phyloP scores from a whole-genome alignment of 352 stramenopile genomes.

The Phytophthora idaei region DNA sequence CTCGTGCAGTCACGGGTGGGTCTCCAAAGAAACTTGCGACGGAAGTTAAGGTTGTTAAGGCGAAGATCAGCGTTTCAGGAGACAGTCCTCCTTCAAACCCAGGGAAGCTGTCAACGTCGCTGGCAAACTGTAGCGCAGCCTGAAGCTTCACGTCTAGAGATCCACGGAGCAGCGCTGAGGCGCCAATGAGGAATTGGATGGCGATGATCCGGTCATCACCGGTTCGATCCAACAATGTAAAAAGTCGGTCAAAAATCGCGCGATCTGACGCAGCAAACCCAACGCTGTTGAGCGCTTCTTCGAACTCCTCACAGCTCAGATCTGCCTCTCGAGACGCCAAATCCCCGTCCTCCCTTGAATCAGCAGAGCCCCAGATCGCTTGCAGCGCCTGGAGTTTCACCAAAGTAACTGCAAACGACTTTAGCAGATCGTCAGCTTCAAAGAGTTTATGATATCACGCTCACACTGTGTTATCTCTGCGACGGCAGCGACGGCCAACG shows the following conservation, averaged over 20 bases:
- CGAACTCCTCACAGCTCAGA: constrained; percentile 43
- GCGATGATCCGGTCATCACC: constrained; percentile 56
- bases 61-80: constrained; percentile 46
- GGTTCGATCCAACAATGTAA: constrained; percentile 66
- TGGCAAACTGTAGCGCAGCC: constrained; percentile 35
- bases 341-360: background rate
- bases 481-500: constrained; percentile 55
- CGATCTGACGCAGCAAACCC: constrained; percentile 52
- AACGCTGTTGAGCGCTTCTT: constrained; percentile 43
- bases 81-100: constrained; percentile 9
- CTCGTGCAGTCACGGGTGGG: constrained; percentile 38
- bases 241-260: constrained; percentile 59
- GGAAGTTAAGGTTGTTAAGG: constrained; percentile 49
- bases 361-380: constrained; percentile 20
- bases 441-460: constrained; percentile 5
- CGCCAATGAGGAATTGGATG: constrained; percentile 51
- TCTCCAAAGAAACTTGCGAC: constrained; percentile 68
- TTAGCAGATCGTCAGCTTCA: background rate
- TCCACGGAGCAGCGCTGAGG: constrained; percentile 48
- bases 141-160: constrained; percentile 51
- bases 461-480: constrained; percentile 64
- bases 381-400: constrained; percentile 45
- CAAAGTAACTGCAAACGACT: constrained; percentile 39
- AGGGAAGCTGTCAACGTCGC: constrained; percentile 4
- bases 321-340: constrained; percentile 37